phyloP scores from a whole-genome alignment of 2,329 filamentous ascomycete species.

The Cercospora beticola region DNA sequence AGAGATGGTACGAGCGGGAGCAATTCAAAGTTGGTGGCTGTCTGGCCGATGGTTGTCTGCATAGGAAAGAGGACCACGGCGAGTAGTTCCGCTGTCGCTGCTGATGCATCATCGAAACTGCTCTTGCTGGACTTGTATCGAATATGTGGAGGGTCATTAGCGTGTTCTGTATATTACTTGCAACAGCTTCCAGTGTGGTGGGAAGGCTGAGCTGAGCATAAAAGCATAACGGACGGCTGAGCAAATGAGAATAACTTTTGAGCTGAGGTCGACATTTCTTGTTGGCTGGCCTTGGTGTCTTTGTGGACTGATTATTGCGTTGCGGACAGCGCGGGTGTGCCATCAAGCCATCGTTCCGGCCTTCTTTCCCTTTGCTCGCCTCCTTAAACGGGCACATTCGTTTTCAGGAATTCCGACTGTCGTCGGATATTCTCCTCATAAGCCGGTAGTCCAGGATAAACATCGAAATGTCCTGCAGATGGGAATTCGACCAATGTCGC shows the following conservation, averaged over 20 bases:
- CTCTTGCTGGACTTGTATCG: background rate
- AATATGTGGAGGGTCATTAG: background rate
- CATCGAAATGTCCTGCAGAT: background rate
- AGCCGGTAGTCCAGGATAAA: background rate
- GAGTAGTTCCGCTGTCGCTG: background rate
- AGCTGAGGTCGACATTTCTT: background rate
- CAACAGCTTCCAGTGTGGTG: background rate
- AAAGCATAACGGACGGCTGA: background rate
- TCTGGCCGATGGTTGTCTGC: constrained; percentile 9
- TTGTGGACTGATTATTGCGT: background rate
- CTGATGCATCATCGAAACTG: background rate
- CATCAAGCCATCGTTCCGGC: background rate
- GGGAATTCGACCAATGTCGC: background rate
- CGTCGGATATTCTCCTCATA: background rate
- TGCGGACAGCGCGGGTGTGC: background rate
- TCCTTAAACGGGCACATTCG: background rate
- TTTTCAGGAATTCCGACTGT: background rate
- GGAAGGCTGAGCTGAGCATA: background rate
- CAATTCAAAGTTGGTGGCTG: constrained; percentile 11
- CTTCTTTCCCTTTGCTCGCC: too few species aligned
- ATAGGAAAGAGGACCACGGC: constrained; percentile 5
- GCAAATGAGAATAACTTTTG: background rate
- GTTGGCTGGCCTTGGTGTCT: background rate
- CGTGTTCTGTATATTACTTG: constrained; percentile 5
- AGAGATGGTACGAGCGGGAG: constrained; percentile 14